Conservation (phyloP, 176 grass and related monocot genomes). For the Chrysopogon serrulatus region DNA sequence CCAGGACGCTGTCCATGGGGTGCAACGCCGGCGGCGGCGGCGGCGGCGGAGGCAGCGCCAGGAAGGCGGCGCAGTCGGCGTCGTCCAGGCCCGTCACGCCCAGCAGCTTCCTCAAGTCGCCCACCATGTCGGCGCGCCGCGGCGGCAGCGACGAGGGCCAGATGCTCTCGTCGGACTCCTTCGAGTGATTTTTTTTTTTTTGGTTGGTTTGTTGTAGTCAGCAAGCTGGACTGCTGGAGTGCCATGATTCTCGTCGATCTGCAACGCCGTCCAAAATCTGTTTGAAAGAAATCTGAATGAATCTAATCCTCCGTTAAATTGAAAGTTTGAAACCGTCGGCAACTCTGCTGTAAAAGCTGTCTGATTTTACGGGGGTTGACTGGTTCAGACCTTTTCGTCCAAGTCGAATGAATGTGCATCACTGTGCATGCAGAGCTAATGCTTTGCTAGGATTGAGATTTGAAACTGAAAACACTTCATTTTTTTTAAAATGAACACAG, state of each 20-base stretch:
- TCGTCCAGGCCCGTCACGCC: slow-evolving; percentile 32
- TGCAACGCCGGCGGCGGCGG: neutral
- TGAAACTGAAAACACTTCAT: too few species aligned
- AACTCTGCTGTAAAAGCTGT: neutral
- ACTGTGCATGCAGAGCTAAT: neutral
- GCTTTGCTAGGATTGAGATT: too few species aligned
- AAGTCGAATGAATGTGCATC: neutral
- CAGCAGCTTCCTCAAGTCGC: slow-evolving; percentile 39
- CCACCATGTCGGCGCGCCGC: slow-evolving; percentile 12
- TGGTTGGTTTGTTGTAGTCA: slow-evolving; percentile 9
- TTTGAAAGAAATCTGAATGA: neutral
- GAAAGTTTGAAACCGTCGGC: too few species aligned
- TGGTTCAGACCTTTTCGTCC: neutral
- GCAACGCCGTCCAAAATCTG: neutral
- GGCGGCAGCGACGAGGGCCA: slow-evolving; percentile 20
- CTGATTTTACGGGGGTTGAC: neutral
- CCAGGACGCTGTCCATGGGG: slow-evolving; percentile 39
- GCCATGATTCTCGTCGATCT: neutral
- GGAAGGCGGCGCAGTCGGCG: neutral
- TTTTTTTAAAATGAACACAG: neutral
- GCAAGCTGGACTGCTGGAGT: neutral
- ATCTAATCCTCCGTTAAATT: neutral
- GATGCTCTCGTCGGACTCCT: slow-evolving; percentile 4
- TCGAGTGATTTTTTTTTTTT: neutral
- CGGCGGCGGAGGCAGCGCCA: neutral